A percentile compares a stretch with the other conserved stretches of the same genome.
Conservation (phyloP, 1,139 yeast species). For the Sugiyamaella sp. region DNA sequence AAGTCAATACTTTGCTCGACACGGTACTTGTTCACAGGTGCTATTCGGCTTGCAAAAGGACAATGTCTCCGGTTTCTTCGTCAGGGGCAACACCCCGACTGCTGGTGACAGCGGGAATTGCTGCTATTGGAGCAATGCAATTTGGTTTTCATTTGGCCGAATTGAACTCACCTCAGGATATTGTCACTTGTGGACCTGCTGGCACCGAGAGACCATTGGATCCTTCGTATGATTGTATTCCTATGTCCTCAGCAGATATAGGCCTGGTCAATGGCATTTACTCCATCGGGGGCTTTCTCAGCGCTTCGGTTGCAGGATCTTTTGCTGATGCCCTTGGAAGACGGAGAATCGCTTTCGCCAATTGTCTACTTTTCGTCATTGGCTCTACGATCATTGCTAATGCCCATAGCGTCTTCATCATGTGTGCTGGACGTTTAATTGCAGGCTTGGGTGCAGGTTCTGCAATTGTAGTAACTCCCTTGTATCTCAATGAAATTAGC, state of each 20-base stretch:
- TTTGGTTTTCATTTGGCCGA: slow-evolving; percentile 91
- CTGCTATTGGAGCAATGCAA: slow-evolving; percentile 71
- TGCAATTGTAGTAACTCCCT: slow-evolving; percentile 80
- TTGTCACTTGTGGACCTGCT: slow-evolving; percentile 54
- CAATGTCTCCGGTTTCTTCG: background rate
- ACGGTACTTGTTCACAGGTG: background rate
- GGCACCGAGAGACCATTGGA: slow-evolving; percentile 28
- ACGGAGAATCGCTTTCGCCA: slow-evolving; percentile 56
- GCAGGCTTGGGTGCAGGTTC: slow-evolving; percentile 89
- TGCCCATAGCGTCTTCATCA: slow-evolving; percentile 48
- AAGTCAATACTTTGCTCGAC: too few species aligned
- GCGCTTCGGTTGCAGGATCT: slow-evolving; percentile 72
- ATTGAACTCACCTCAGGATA: slow-evolving; percentile 76
- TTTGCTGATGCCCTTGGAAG: slow-evolving; percentile 75
- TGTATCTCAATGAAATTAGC: slow-evolving; percentile 77
- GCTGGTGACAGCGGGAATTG: slow-evolving; percentile 29
- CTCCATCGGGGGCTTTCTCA: slow-evolving; percentile 82
- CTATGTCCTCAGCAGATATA: slow-evolving; percentile 62
- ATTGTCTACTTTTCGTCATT: slow-evolving; percentile 57
- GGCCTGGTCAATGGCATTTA: slow-evolving; percentile 85
- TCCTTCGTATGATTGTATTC: slow-evolving; percentile 54
- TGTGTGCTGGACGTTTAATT: slow-evolving; percentile 71
- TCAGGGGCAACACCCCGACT: slow-evolving; percentile 9
- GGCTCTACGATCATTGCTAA: slow-evolving; percentile 70
- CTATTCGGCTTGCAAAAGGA: background rate